Evolutionary conservation across 2,329 filamentous ascomycete genomes (phyloP).

Genomic region (Blastomyces emzantsi): DNA sequence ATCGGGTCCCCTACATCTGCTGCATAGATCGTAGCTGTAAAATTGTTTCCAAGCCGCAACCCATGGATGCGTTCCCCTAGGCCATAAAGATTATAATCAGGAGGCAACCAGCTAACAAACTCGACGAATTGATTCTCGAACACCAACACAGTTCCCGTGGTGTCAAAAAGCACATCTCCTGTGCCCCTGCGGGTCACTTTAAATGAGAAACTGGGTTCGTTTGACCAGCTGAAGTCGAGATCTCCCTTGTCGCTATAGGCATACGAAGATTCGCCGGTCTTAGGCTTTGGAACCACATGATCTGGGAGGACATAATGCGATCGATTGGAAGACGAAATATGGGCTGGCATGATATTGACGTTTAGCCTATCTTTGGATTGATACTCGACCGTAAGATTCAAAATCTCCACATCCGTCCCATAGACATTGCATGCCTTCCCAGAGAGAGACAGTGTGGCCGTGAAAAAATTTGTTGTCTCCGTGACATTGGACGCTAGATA

Average conservation of each 20-base stretch:
- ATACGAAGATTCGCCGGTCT: constrained; percentile 31
- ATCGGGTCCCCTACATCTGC: constrained; percentile 55
- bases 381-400: constrained; percentile 60
- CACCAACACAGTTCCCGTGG: constrained; percentile 54
- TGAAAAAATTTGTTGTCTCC: constrained; percentile 41
- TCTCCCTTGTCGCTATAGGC: constrained; percentile 31
- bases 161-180: constrained; percentile 61
- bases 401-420: constrained; percentile 60
- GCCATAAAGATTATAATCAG: constrained; percentile 67
- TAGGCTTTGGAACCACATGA: constrained; percentile 51
- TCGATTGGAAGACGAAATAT: constrained; percentile 52
- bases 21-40: constrained; percentile 59
- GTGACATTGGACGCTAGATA: constrained; percentile 47
- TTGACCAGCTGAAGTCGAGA: constrained; percentile 47
- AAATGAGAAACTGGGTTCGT: constrained; percentile 50
- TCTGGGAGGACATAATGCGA: constrained; percentile 61
- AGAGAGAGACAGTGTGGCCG: constrained; percentile 44
- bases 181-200: constrained; percentile 48
- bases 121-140: constrained; percentile 74
- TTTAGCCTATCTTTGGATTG: constrained; percentile 58
- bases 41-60: constrained; percentile 62
- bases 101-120: constrained; percentile 55
- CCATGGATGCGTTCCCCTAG: constrained; percentile 65
- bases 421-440: constrained; percentile 61
- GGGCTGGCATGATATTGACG: constrained; percentile 59